Evolutionary conservation across 306 rosid genomes (phyloP), one percentile per base, ranked within the genome.

Genomic region (Vicia villosa): DNA sequence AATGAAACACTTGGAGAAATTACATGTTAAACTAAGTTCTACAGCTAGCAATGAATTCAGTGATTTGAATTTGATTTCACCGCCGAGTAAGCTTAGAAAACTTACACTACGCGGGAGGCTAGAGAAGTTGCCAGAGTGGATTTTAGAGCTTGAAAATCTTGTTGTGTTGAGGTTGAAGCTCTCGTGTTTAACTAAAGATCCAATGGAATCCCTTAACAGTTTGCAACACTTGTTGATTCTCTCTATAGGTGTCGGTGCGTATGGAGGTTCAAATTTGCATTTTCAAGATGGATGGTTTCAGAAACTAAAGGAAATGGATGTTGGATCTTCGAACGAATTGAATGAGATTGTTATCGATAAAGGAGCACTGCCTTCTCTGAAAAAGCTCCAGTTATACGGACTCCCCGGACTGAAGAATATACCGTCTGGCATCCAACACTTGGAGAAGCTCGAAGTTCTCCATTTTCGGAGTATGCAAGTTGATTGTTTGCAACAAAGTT

Each of bases 271-370:
- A 11, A 4, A 3, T 54, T 21, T 54, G 15, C 32, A 22, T 22
- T 54, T 54, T 54, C 34, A 22, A 22, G 58, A 10, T 52, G 58
- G 58, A 21, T 20, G 30, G 58, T 21, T 52, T 52, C 58, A 52
- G 8, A 52, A 54, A 21, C 34, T 54, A 22, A 54, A 54, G 16
- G 34, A 54, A 22, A 1, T 22, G 16, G 0, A 4, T 4, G 12
- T 51, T 51, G 14, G 7, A 9, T 4, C 2, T 20, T 9, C 28
- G 0, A 4, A 19, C 2, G 34, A 54, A 21, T 22, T 54, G 60
- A 22, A n/a, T 11, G n/a, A 54, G 0, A 54, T 54, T 22, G 12
- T 3, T 54, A 10, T 54, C 32, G 60, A 54, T 16, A 54, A 54
- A 54, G 60, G 60, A 54, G 36, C 60, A 2, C 0, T 52, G 8